Evolutionary conservation across 2,329 filamentous ascomycete genomes (phyloP), one percentile per base, ranked within the genome.

Genomic region (Ophiocordyceps sinensis): DNA sequence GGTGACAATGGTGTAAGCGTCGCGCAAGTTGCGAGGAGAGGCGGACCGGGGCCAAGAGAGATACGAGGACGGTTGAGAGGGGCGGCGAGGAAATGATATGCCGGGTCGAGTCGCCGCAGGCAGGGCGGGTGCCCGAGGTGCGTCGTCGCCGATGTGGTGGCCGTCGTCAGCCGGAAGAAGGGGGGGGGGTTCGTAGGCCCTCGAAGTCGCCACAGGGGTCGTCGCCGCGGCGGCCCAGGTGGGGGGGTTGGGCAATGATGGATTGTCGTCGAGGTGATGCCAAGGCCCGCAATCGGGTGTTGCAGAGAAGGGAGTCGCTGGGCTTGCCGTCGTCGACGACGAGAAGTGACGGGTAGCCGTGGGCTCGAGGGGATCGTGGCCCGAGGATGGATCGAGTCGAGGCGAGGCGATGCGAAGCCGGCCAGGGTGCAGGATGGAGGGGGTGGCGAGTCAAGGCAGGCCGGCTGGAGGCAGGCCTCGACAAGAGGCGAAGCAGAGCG

Each of bases 81-180:
- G 15, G 32, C 14, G 32, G 15, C 32, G 9, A 35, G 32, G 17
- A 35, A 35, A 15, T n/a, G 15, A 17, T 15, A 5, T 12, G 6
- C 2, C 10, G 9, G 9, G 32, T 5, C 13, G 14, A 17, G 36
- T 13, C 19, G 26, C 17, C 14, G 32, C 10, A 17, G 32, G n/a
- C 32, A 35, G 32, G 32, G 17, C n/a, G 32, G 5, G 23, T 26
- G 23, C 23, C 38, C 40, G 38, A 40, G 32, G 35, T 26, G 19
- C 40, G 46, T 42, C 7, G 41, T 21, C 34, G 41, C 38, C 14
- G 23, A 26, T 5, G 23, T 26, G 23, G 23, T 26, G 23, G 40
- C 34, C 23, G 42, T 49, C 48, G 46, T 47, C 44, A 47, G 47
- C 47, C 31, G 26, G 28, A 29, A 26, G 23, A 26, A 5, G 35